Conservation (phyloP, 2,329 filamentous ascomycete genomes). For the Mollisia scopiformis region DNA sequence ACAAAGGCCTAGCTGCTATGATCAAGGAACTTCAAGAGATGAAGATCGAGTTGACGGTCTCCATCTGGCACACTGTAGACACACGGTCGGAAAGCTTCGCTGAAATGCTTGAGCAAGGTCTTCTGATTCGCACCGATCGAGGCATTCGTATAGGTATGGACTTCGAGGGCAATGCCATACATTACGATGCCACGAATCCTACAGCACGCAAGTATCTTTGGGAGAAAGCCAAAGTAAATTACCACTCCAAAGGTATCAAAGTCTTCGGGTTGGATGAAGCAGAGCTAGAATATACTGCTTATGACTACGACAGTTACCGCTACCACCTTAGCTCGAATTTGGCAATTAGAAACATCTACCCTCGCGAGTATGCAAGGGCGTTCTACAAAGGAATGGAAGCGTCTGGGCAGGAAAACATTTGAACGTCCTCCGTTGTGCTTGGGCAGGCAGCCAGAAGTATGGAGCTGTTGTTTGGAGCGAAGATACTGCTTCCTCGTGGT, state of each 20-base stretch:
- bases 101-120: conserved; percentile 63
- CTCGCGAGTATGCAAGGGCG: conserved; percentile 57
- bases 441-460: conserved; percentile 64
- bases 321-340: conserved; percentile 59
- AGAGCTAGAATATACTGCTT: conserved; percentile 65
- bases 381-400: conserved; percentile 62
- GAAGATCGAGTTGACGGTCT: conserved; percentile 68
- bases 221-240: conserved; percentile 60
- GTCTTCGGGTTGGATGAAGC: conserved; percentile 73
- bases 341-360: conserved; percentile 62
- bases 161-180: conserved; percentile 59
- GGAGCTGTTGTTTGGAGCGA: conserved; percentile 69
- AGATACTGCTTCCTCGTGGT: conserved; percentile 68
- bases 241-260: conserved; percentile 63
- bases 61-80: conserved; percentile 70
- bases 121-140: conserved; percentile 62
- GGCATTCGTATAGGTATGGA: conserved; percentile 62
- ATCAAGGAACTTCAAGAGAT: conserved; percentile 60
- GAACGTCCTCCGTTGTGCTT: conserved; percentile 60
- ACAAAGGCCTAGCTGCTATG: conserved; percentile 54
- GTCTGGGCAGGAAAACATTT: conserved; percentile 58
- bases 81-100: conserved; percentile 59
- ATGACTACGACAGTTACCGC: conserved; percentile 69
- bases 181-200: conserved; percentile 68
- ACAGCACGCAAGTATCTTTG: conserved; percentile 61